phyloP scores from a whole-genome alignment of 1,284 basidiomycete genomes.

The Schizopora paradoxa region DNA sequence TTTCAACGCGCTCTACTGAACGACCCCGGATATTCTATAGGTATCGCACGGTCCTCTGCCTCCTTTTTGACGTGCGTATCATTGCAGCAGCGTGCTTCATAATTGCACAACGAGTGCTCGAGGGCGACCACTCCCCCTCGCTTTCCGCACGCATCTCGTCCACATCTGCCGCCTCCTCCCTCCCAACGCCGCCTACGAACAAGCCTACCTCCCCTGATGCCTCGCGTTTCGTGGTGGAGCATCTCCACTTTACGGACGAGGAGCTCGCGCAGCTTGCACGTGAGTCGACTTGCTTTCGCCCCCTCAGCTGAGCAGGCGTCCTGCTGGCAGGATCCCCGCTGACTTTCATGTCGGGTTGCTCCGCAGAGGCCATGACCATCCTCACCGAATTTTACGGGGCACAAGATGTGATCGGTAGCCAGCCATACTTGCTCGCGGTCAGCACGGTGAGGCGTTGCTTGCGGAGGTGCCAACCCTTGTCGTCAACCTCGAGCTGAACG shows the following conservation, averaged over 20 bases:
- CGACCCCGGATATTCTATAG: constrained; percentile 32
- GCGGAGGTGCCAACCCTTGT: constrained; percentile 8
- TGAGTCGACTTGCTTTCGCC: constrained; percentile 26
- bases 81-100: constrained; percentile 71
- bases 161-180: constrained; percentile 54
- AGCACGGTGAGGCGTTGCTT: constrained; percentile 39
- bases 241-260: constrained; percentile 54
- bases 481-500: not conserved
- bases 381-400: constrained; percentile 68
- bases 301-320: constrained; percentile 13
- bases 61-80: constrained; percentile 60
- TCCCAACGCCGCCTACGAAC: constrained; percentile 70
- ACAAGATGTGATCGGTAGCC: constrained; percentile 41
- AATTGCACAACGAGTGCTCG: constrained; percentile 61
- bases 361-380: constrained; percentile 54
- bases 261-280: constrained; percentile 58
- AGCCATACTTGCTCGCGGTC: constrained; percentile 48
- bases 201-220: constrained; percentile 66
- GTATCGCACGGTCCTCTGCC: constrained; percentile 70
- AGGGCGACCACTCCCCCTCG: constrained; percentile 66
- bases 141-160: constrained; percentile 64
- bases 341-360: constrained; percentile 4
- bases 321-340: constrained; percentile 9
- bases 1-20: constrained; percentile 2
- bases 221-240: constrained; percentile 58